Conservation (phyloP, 345 rosid species). For the Fremontodendron californicum region DNA sequence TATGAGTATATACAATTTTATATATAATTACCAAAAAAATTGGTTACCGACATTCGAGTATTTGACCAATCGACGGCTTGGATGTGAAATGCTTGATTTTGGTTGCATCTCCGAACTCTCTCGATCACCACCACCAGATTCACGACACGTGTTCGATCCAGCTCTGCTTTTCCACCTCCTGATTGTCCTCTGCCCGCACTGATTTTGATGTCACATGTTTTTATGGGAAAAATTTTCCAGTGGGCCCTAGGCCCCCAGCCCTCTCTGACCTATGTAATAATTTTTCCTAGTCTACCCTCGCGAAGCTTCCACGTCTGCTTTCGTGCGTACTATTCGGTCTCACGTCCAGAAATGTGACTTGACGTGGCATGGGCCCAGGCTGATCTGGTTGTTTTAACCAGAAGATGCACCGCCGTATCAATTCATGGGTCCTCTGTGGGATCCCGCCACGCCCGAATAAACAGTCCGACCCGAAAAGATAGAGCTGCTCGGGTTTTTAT, state of each 20-base stretch:
- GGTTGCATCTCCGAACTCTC: neutral
- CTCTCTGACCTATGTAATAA: no score
- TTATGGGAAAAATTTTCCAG: neutral
- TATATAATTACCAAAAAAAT: neutral
- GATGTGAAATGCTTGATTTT: neutral
- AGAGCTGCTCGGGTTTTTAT: no score
- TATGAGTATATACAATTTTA: no score
- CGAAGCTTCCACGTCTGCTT: slow-evolving; percentile 25
- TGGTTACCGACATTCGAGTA: slow-evolving; percentile 9
- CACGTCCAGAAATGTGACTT: neutral
- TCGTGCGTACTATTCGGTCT: neutral
- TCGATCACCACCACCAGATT: slow-evolving; percentile 14
- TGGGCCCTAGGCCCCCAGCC: neutral
- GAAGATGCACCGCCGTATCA: slow-evolving; percentile 15
- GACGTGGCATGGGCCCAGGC: slow-evolving; percentile 4
- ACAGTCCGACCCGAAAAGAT: no score
- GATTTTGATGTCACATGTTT: neutral
- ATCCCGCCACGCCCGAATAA: no score
- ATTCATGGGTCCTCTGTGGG: neutral
- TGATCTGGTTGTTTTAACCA: slow-evolving; percentile 1
- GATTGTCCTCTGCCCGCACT: neutral
- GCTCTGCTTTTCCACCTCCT: neutral
- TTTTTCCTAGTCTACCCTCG: no score
- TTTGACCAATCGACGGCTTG: slow-evolving; percentile 17
- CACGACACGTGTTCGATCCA: slow-evolving; percentile 20